A percentile compares a stretch with the other conserved stretches of the same genome.
Conservation (phyloP, 2,329 filamentous ascomycete species). For the Penicillium capsulatum region DNA sequence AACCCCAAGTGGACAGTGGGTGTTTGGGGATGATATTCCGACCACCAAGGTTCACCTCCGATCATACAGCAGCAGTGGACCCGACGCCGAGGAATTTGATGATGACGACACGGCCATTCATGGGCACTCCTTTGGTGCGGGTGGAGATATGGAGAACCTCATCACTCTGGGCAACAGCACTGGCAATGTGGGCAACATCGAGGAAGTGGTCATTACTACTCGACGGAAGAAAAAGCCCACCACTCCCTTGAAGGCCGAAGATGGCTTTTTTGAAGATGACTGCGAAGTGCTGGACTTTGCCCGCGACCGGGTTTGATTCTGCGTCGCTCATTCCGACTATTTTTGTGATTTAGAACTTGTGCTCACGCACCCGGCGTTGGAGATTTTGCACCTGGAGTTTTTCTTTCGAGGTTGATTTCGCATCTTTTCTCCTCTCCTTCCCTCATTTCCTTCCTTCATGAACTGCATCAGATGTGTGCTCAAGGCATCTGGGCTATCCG, state of each 20-base stretch:
- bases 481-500: constrained; percentile 5
- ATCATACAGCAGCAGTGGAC: constrained; percentile 40
- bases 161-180: constrained; percentile 51
- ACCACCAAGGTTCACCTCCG: constrained; percentile 47
- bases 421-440: background rate
- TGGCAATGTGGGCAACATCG: constrained; percentile 59
- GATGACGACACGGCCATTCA: constrained; percentile 22
- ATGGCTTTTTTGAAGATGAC: constrained; percentile 86
- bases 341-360: constrained; percentile 17
- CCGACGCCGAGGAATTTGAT: constrained; percentile 37
- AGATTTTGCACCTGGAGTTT: constrained; percentile 15
- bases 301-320: constrained; percentile 48
- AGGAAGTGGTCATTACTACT: constrained; percentile 79
- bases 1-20: constrained; percentile 45
- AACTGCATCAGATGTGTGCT: constrained; percentile 19
- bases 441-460: constrained; percentile 7
- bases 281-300: constrained; percentile 90
- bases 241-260: constrained; percentile 45
- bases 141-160: constrained; percentile 46
- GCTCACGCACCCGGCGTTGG: constrained; percentile 14
- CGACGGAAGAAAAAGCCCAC: constrained; percentile 58
- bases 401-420: constrained; percentile 5
- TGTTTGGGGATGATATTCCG: constrained; percentile 51
- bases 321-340: background rate
- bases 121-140: constrained; percentile 28